Evolutionary conservation across 441 rosid genomes (phyloP).

Genomic region (Aquilaria agallochum): DNA sequence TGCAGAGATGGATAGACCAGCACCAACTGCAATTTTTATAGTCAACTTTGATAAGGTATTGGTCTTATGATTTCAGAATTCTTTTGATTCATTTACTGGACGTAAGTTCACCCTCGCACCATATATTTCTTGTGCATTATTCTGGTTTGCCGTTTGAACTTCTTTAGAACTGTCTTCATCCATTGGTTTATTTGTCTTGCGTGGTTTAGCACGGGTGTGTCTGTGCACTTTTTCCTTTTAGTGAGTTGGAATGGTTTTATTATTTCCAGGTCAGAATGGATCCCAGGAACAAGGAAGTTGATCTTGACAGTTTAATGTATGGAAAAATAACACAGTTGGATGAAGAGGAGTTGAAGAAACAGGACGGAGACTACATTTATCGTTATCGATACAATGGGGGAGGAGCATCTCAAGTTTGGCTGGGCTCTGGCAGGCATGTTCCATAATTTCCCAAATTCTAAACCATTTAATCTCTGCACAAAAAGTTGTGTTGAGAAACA

Average conservation of each 20-base stretch:
- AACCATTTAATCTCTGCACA: no score
- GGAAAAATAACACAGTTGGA: constrained; percentile 47
- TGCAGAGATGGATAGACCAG: constrained; percentile 61
- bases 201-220: constrained; percentile 4
- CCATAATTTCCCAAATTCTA: not conserved
- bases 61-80: constrained; percentile 12
- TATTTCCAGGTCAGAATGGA: constrained; percentile 83
- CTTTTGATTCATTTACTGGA: constrained; percentile 9
- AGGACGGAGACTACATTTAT: constrained; percentile 91
- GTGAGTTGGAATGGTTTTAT: constrained; percentile 3
- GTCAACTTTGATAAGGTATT: constrained; percentile 93
- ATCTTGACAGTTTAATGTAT: constrained; percentile 67
- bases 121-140: no score
- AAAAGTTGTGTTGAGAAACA: no score
- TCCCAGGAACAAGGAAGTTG: constrained; percentile 77
- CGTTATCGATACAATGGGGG: constrained; percentile 95
- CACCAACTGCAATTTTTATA: constrained; percentile 81
- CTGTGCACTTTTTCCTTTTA: not conserved
- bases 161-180: not conserved
- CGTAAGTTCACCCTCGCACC: not conserved
- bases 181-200: not conserved
- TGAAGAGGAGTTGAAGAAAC: constrained; percentile 77
- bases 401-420: constrained; percentile 99
- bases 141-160: not conserved
- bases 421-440: constrained; percentile 81